Percentiles rank a stretch among this genome's conserved stretches.
Conservation (phyloP, 1,284 basidiomycete species). For the Pseudozyma hubeiensis region DNA sequence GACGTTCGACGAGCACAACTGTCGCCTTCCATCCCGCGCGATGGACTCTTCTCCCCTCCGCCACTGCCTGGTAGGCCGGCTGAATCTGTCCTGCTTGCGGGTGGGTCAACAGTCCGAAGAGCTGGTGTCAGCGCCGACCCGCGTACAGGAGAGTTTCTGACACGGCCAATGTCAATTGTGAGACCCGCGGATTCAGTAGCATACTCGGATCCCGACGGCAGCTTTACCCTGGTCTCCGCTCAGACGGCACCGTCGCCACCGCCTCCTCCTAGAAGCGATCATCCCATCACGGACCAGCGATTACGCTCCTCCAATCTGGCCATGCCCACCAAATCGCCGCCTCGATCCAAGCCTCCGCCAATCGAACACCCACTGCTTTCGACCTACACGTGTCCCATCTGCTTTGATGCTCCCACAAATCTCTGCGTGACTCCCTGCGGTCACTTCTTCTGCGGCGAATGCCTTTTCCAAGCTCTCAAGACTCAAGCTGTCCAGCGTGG, state of each 20-base stretch:
- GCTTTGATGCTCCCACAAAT: constrained; percentile 57
- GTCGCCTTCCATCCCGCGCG: constrained; percentile 1
- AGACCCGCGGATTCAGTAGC: constrained; percentile 14
- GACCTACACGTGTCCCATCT: constrained; percentile 62
- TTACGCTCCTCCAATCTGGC: constrained; percentile 25
- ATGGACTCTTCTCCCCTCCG: constrained; percentile 27
- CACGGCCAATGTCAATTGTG: constrained; percentile 33
- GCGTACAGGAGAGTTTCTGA: constrained; percentile 31
- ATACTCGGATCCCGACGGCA: constrained; percentile 17
- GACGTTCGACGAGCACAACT: constrained; percentile 14
- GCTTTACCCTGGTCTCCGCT: constrained; percentile 23
- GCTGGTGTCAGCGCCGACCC: constrained; percentile 39
- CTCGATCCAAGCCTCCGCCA: constrained; percentile 43
- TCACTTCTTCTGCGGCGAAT: constrained; percentile 64
- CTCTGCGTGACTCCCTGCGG: constrained; percentile 58
- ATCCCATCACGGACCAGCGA: constrained; percentile 44
- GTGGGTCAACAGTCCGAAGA: neutral
- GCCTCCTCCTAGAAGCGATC: constrained; percentile 18
- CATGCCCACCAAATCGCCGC: constrained; percentile 41
- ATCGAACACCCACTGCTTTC: constrained; percentile 53
- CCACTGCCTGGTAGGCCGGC: constrained; percentile 9
- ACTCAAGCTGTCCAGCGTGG: constrained; percentile 48
- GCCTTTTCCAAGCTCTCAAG: constrained; percentile 59
- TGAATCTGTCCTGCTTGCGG: constrained; percentile 13
- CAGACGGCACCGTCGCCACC: constrained; percentile 9